These are phyloP conservation scores for Suhomyces bolitotheri DNA, from an alignment of 1,139 yeast genomes.

Conservation along the genomic window DNA sequence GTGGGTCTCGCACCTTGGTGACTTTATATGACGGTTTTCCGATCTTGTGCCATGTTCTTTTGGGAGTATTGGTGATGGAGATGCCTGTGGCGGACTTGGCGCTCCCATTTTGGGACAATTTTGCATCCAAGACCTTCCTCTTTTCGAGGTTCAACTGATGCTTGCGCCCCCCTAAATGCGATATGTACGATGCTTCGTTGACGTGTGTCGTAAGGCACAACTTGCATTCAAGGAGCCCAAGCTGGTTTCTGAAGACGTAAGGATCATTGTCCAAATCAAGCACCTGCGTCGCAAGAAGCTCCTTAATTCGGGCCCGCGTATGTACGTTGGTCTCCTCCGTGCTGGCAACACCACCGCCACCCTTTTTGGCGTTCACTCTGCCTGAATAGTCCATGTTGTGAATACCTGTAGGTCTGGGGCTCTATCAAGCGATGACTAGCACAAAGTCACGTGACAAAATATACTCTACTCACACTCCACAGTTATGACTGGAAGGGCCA, in stretches of 20 bases:
- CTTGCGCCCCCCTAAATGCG: constrained; percentile 78
- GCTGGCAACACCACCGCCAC: constrained; percentile 76
- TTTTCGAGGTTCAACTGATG: constrained; percentile 70
- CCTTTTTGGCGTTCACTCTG: constrained; percentile 46
- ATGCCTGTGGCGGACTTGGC: constrained; percentile 5
- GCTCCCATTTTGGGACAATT: constrained; percentile 14
- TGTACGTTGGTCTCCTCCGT: constrained; percentile 65
- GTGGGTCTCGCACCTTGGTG: constrained; percentile 65
- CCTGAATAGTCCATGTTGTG: constrained; percentile 45
- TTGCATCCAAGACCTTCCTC: constrained; percentile 50
- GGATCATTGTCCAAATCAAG: constrained; percentile 75
- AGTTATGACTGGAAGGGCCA: too few relatives aligned
- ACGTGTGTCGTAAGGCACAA: constrained; percentile 75
- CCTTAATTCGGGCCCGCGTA: constrained; percentile 61
- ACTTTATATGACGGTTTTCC: constrained; percentile 74
- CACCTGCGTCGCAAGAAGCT: constrained; percentile 59
- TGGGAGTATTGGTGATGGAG: constrained; percentile 27
- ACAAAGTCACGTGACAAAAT: too few relatives aligned
- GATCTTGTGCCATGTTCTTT: constrained; percentile 57
- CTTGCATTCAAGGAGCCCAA: constrained; percentile 74
- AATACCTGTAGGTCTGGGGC: too few relatives aligned
- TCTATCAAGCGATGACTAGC: too few relatives aligned
- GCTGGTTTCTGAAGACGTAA: constrained; percentile 70
- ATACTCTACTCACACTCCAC: too few relatives aligned
- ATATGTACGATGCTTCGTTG: constrained; percentile 71